Evolutionary conservation across 1,284 basidiomycete species (phyloP), one percentile per base, ranked within the genome.

Genomic region (Trichosporon coremiiforme): DNA sequence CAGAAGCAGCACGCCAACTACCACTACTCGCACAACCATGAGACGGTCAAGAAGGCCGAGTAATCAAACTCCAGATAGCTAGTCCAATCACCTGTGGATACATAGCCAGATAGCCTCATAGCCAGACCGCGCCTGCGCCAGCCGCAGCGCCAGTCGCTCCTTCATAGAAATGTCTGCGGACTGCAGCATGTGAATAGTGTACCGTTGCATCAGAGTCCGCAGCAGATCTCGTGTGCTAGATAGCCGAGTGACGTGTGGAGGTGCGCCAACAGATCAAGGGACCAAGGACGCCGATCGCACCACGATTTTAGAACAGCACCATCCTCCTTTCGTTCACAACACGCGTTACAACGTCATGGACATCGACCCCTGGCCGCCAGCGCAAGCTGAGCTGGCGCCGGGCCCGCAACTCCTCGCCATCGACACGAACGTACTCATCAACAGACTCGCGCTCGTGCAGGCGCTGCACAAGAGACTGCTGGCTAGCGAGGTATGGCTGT

Each of bases 361-460:
- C 57, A 62, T 62, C 57, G 57, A 62, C 57, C 7, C 29, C 31
- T 62, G 29, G 57, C 57, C 29, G 57, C 57, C 31, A 17, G 57
- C 13, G 10, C 31, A 33, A 31, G 29, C 3, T 1, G 55, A 60
- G 29, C 25, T 17, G 55, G 57, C 15, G 53, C 29, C 10, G 31
- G 57, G 17, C 7, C 57, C 57, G 1, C 31, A 35, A 31, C 33
- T 62, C 6, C 69, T 70, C 12, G 69, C 66, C 0, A 8, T 70
- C 55, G 69, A 70, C 45, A 67, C 69, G 33, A 70, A 70, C 20
- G 66, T 70, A 17, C 66, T 70, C 29, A 41, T 70, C 50, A 22
- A 13, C 15, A 66, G 50, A n/a, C 53, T 67, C 13, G n/a, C 63
- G 5, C 47, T 65, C 6, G 69, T 70, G 22, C 62, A 55, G 25